Conservation (phyloP, 2,329 filamentous ascomycete genomes). For the Tolypocladium pustulatum region DNA sequence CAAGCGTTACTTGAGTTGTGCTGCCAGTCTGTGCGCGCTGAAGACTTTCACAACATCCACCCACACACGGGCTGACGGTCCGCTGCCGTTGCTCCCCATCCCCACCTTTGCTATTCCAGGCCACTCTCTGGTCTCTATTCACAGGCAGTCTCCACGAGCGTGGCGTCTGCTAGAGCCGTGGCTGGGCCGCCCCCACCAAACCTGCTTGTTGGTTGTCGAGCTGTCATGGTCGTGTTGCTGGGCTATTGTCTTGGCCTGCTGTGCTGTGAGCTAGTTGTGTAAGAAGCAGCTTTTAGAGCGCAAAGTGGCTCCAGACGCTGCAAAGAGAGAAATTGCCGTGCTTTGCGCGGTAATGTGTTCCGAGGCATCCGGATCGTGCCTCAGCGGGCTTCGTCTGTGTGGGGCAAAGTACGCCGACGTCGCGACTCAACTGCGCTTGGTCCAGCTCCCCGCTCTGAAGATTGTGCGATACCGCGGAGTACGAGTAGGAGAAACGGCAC, state of each 20-base stretch:
- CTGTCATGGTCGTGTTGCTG: neutral
- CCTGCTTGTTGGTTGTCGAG: neutral
- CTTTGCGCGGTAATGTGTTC: neutral
- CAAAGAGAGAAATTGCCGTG: neutral
- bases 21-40: neutral
- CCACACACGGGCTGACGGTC: neutral
- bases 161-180: neutral
- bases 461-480: too few relatives aligned
- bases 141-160: neutral
- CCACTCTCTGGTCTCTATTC: neutral
- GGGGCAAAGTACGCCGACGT: neutral
- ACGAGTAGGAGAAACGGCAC: too few relatives aligned
- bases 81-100: neutral
- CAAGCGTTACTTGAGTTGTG: neutral
- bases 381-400: neutral
- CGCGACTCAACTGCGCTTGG: neutral
- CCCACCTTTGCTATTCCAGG: neutral
- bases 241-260: neutral
- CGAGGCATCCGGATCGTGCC: neutral
- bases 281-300: neutral
- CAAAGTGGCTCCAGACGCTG: neutral
- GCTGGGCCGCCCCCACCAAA: neutral
- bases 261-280: neutral
- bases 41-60: neutral
- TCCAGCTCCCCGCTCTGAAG: neutral